Evolutionary conservation across 768 basidiomycete species (phyloP).

Genomic region (Polyporus arcularius): DNA sequence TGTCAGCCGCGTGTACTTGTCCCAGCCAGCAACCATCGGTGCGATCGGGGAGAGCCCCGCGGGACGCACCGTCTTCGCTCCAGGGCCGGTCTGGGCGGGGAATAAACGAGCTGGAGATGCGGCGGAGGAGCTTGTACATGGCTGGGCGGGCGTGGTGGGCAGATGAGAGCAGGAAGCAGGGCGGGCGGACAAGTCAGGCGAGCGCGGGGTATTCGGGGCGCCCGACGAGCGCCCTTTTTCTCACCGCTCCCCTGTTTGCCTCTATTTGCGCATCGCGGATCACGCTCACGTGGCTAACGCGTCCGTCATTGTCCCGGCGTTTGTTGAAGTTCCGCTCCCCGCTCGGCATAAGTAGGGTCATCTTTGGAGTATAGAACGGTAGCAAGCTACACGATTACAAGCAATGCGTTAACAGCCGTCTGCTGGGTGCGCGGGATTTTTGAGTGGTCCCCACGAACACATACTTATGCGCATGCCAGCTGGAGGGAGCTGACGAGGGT

Average conservation of each 20-base stretch:
- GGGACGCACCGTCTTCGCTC: conserved; percentile 70
- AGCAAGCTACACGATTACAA: background rate
- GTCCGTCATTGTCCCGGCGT: background rate
- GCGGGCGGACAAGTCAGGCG: conserved; percentile 2
- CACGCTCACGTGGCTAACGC: conserved; percentile 14
- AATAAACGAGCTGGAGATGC: conserved; percentile 69
- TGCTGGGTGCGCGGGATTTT: too few relatives aligned
- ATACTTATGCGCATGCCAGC: too few relatives aligned
- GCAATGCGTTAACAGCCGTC: too few relatives aligned
- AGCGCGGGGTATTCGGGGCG: conserved; percentile 9
- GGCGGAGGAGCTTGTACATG: conserved; percentile 74
- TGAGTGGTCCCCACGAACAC: too few relatives aligned
- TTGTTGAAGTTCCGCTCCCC: too few relatives aligned
- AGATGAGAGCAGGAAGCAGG: background rate
- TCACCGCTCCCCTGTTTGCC: conserved; percentile 13
- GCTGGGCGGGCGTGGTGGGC: conserved; percentile 6
- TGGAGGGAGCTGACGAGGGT: too few relatives aligned
- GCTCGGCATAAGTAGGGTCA: too few relatives aligned
- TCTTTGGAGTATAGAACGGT: background rate
- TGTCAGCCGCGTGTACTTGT: conserved; percentile 24
- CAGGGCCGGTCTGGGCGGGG: conserved; percentile 74
- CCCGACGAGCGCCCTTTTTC: conserved; percentile 18
- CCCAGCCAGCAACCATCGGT: too few relatives aligned
- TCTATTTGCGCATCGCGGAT: conserved; percentile 10
- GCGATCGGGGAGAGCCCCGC: conserved; percentile 21